Base-by-base conservation (phyloP, 1,284 basidiomycete species). In the Porodaedalea pini region DNA sequence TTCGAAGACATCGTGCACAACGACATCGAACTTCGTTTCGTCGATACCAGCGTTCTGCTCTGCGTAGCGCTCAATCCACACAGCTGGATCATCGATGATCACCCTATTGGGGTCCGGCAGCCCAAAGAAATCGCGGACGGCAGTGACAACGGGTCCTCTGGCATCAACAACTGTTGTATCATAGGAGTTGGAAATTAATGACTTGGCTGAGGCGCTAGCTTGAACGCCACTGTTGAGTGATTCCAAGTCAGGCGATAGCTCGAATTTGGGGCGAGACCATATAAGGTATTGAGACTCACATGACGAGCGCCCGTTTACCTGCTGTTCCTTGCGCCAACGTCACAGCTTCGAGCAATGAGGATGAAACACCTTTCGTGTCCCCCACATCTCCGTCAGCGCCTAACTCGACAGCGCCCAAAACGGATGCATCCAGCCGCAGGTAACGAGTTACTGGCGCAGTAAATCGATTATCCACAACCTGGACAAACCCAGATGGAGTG, bases 131-230 rank as follows among this genome's bases (percentile, higher is more conserved):
- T 21, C 27, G 13, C 21, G 56, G 13, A 51, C 51, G 4, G 43
- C 32, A 8, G 25, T 17, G 25, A 51, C 31, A 7, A 58, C 27
- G 2, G 25, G 13, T 23, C 31, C 40, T 17, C 41, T 50, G 23
- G 19, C 19, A 10, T 58, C 56, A 6, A 58, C 25, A 15, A 58
- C 31, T 2, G 51, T 54, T 32, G 56, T 58, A 40, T 58, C 48
- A 21, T 53, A 58, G 5, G 47, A 49, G 15, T 40, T 49, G 2
- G 25, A n/a, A 31, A 58, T 34, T 15, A 58, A 43, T 6, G 56
- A 45, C 17, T 47, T 53, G n/a, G 51, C 41, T 10, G 41, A 10
- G 15, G 34, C 34, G 6, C 56, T 51, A 15, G 50, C n/a, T 40
- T 37, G 36, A 29, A 48, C n/a, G 11, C 56, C 56, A 17, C 56